Conservation (phyloP, 371 early-diverging fungal species). For the Rhizopus sp. region DNA sequence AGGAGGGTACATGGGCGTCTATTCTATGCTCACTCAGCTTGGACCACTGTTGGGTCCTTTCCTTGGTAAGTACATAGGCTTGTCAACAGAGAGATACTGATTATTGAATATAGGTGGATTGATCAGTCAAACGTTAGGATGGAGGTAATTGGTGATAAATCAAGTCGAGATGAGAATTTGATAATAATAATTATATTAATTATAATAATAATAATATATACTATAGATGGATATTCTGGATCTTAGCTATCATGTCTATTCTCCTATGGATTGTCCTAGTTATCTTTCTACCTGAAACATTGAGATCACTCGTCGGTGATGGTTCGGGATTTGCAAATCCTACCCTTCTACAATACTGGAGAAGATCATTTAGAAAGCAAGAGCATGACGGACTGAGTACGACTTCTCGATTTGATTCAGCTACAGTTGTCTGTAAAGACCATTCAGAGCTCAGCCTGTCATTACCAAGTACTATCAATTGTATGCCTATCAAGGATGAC, state of each 20-base stretch:
- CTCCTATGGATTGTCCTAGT: constrained; percentile 46
- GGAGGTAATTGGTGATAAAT: constrained; percentile 23
- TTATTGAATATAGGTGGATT: constrained; percentile 26
- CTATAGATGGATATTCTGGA: constrained; percentile 59
- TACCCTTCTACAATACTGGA: constrained; percentile 24
- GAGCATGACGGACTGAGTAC: neutral
- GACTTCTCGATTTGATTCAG: neutral
- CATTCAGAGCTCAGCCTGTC: too few relatives aligned
- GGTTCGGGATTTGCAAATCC: constrained; percentile 32
- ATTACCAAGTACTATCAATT: too few relatives aligned
- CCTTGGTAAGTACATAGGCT: constrained; percentile 8
- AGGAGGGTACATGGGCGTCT: constrained; percentile 66
- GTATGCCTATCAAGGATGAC: neutral
- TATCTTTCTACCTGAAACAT: constrained; percentile 66
- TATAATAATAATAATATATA: neutral
- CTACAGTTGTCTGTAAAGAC: too few relatives aligned
- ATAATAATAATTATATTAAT: neutral
- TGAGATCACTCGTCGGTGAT: constrained; percentile 42
- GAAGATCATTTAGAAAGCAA: neutral
- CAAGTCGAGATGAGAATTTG: too few relatives aligned
- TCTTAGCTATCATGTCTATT: constrained; percentile 51
- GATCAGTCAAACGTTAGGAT: constrained; percentile 30
- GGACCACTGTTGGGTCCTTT: constrained; percentile 52
- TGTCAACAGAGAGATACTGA: neutral
- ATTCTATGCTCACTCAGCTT: constrained; percentile 35